Conservation (phyloP, 1,284 basidiomycete genomes). For the Afroboletus lepidellus region DNA sequence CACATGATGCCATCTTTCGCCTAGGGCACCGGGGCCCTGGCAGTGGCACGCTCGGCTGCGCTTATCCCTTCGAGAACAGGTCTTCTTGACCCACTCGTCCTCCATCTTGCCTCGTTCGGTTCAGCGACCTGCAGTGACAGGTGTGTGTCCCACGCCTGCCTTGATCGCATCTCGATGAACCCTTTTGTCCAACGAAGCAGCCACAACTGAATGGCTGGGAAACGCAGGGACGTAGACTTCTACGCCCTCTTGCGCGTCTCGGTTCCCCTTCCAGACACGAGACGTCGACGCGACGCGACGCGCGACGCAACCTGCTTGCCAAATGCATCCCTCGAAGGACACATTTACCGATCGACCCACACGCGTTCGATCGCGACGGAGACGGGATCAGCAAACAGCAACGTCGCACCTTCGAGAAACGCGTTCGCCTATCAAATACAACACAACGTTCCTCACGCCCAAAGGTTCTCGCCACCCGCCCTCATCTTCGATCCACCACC, state of each 20-base stretch:
- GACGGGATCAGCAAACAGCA: constrained; percentile 11
- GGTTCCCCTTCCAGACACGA: not conserved
- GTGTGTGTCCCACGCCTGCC: not conserved
- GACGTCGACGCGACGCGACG: not conserved
- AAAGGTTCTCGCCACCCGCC: not conserved
- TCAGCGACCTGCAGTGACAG: not conserved
- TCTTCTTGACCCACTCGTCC: not conserved
- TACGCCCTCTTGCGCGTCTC: not conserved
- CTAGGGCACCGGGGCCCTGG: not conserved
- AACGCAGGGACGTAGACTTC: constrained; percentile 12
- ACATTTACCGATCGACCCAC: not conserved
- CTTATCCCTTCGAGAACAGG: constrained; percentile 6
- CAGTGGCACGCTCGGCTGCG: not conserved
- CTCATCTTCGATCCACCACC: not conserved
- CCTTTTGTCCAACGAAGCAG: not conserved
- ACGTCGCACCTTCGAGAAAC: not conserved
- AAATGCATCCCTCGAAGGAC: not conserved
- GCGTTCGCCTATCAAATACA: not conserved
- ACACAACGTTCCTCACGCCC: not conserved
- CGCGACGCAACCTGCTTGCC: constrained; percentile 13
- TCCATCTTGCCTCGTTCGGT: constrained; percentile 1
- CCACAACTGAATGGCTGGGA: not conserved
- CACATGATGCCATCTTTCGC: not conserved
- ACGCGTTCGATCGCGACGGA: constrained; percentile 11
- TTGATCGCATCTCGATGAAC: constrained; percentile 8